Evolutionary conservation across 1,284 basidiomycete species (phyloP).

Genomic region (Stereum hirsutum): DNA sequence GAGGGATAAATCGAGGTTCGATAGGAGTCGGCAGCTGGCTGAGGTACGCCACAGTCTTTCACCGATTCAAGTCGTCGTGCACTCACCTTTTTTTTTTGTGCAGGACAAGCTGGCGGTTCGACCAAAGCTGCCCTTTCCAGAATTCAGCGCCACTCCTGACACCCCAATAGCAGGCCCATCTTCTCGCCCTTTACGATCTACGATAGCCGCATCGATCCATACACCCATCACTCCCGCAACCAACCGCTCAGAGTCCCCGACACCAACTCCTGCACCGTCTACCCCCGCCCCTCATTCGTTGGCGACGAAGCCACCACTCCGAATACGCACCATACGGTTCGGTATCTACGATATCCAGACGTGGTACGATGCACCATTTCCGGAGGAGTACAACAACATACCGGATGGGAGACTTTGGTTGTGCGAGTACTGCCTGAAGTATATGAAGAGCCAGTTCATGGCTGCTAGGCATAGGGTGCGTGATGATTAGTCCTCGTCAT

Average conservation of each 20-base stretch:
- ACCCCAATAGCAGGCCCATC: conserved; percentile 47
- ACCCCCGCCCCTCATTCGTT: conserved; percentile 25
- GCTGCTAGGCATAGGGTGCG: conserved; percentile 80
- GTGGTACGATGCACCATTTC: conserved; percentile 99
- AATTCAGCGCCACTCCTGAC: conserved; percentile 29
- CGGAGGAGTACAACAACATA: conserved; percentile 93
- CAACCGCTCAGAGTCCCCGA: conserved; percentile 21
- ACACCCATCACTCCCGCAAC: conserved; percentile 13
- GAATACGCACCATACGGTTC: conserved; percentile 86
- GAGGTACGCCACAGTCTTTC: conserved; percentile 40
- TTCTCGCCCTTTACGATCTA: conserved; percentile 54
- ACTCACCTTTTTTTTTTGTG: conserved; percentile 2
- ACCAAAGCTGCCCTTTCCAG: conserved; percentile 32
- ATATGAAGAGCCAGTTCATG: conserved; percentile 94
- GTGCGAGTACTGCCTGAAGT: conserved; percentile 97
- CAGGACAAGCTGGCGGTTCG: conserved; percentile 49
- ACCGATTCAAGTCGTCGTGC: background rate
- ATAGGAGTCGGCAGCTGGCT: conserved; percentile 59
- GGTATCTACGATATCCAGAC: conserved; percentile 95
- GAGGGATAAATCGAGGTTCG: conserved; percentile 73
- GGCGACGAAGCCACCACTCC: conserved; percentile 34
- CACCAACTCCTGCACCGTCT: conserved; percentile 23
- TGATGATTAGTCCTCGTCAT: conserved; percentile 7
- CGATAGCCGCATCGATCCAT: conserved; percentile 24
- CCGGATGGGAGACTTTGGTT: conserved; percentile 94